These are phyloP conservation scores for Pulicaria dysenterica DNA, from an alignment of 129 eudicot species.

Conservation along the genomic window DNA sequence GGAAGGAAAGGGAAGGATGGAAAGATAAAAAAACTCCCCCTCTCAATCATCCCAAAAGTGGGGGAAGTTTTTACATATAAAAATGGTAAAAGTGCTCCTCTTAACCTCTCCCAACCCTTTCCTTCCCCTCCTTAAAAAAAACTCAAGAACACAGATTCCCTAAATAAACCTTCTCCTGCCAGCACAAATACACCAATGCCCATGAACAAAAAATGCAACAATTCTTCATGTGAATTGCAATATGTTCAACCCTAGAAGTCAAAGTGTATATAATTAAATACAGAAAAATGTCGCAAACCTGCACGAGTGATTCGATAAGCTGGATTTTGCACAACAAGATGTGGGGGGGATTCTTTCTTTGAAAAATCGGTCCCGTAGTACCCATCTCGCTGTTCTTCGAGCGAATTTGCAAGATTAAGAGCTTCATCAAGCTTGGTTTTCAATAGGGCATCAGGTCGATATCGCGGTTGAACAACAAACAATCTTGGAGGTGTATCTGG, in stretches of 20 bases:
- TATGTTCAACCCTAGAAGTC: constrained; percentile 16
- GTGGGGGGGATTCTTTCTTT: constrained; percentile 59
- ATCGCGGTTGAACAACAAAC: constrained; percentile 83
- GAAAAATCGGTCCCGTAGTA: constrained; percentile 40
- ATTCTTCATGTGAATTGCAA: not conserved
- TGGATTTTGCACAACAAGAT: constrained; percentile 90
- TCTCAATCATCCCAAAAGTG: too few relatives aligned
- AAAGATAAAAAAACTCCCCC: too few relatives aligned
- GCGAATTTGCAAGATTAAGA: constrained; percentile 92
- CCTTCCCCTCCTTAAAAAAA: too few relatives aligned
- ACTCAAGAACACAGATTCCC: too few relatives aligned
- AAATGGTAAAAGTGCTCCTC: too few relatives aligned
- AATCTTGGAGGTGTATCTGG: constrained; percentile 60
- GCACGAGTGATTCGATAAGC: constrained; percentile 59
- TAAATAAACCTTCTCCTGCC: too few relatives aligned
- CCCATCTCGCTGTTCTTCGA: constrained; percentile 80
- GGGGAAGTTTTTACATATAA: too few relatives aligned
- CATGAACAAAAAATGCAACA: constrained; percentile 9
- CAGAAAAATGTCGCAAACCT: constrained; percentile 40
- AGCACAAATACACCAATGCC: not conserved
- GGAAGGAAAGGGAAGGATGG: too few relatives aligned
- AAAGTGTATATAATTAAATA: constrained; percentile 6
- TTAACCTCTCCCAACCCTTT: too few relatives aligned
- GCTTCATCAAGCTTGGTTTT: constrained; percentile 78
- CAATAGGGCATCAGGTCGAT: constrained; percentile 58